phyloP scores from a whole-genome alignment of 352 stramenopile genomes.

The Pythium myriotylum region DNA sequence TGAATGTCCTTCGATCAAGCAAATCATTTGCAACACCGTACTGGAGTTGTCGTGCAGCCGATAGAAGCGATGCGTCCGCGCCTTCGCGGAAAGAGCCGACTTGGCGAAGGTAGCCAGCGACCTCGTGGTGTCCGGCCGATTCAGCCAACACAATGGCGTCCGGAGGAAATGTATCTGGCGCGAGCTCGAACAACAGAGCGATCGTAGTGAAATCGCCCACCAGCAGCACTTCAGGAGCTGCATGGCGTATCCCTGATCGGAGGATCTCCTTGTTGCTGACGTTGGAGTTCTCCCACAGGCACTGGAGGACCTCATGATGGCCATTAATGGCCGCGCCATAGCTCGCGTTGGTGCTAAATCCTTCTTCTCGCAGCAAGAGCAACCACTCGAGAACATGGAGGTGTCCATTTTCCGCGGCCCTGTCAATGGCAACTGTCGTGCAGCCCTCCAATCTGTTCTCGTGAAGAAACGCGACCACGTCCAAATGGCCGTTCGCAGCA shows the following conservation, averaged over 20 bases:
- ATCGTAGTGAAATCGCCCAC: conserved; percentile 1
- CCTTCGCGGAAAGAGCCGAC: conserved; percentile 5
- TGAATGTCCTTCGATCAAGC: conserved; percentile 2
- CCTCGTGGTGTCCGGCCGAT: neutral
- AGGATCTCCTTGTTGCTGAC: neutral
- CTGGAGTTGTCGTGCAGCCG: neutral
- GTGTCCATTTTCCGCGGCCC: conserved; percentile 3
- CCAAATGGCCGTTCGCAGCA: conserved; percentile 15
- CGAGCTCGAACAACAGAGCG: conserved; percentile 1
- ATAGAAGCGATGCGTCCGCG: neutral
- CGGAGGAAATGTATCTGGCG: conserved; percentile 3
- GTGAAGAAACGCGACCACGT: conserved; percentile 10
- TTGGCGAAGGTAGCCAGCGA: conserved; percentile 5
- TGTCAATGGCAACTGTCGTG: conserved; percentile 6
- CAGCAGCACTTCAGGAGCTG: neutral
- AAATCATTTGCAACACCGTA: neutral
- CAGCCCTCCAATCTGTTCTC: conserved; percentile 11
- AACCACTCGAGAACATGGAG: conserved; percentile 12
- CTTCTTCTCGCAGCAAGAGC: conserved; percentile 7
- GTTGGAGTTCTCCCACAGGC: conserved; percentile 12
- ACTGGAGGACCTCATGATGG: conserved; percentile 12
- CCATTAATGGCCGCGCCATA: conserved; percentile 1
- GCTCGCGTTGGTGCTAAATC: conserved; percentile 4
- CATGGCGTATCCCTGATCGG: conserved; percentile 1
- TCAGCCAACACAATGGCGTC: neutral